Evolutionary conservation across 208 protist species (phyloP).

Genomic region (Leishmania amazonensis): DNA sequence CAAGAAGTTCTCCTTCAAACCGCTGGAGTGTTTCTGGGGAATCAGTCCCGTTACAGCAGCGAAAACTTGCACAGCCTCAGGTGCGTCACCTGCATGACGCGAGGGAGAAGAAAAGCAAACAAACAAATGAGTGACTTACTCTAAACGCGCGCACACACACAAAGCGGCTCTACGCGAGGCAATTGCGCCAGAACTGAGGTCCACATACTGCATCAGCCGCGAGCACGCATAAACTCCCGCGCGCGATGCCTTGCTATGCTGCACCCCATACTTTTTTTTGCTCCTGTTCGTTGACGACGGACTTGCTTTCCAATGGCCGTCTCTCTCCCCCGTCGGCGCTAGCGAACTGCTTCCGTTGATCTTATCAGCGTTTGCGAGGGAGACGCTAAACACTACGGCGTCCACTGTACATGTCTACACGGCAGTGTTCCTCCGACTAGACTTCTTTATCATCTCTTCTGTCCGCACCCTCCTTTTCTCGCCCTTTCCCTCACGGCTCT

Average conservation of each 20-base stretch:
- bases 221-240: not conserved
- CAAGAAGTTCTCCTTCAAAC: conserved; percentile 50
- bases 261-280: not conserved
- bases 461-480: not conserved
- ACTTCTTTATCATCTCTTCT: not conserved
- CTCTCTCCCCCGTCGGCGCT: not conserved
- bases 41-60: conserved; percentile 1
- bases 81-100: not conserved
- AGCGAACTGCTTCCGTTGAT: not conserved
- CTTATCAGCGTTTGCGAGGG: not conserved
- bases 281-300: not conserved
- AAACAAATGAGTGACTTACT: not conserved
- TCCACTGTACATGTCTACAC: not conserved
- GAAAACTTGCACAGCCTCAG: not conserved
- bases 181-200: not conserved
- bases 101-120: not conserved
- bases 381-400: not conserved
- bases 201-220: not conserved
- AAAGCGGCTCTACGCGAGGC: not conserved
- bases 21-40: conserved; percentile 73
- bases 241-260: not conserved
- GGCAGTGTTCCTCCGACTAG: not conserved
- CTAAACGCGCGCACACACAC: no score
- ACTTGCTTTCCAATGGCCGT: not conserved
- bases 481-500: not conserved